Conservation (phyloP, 768 basidiomycete genomes). For the Clitopilus passeckerianus region DNA sequence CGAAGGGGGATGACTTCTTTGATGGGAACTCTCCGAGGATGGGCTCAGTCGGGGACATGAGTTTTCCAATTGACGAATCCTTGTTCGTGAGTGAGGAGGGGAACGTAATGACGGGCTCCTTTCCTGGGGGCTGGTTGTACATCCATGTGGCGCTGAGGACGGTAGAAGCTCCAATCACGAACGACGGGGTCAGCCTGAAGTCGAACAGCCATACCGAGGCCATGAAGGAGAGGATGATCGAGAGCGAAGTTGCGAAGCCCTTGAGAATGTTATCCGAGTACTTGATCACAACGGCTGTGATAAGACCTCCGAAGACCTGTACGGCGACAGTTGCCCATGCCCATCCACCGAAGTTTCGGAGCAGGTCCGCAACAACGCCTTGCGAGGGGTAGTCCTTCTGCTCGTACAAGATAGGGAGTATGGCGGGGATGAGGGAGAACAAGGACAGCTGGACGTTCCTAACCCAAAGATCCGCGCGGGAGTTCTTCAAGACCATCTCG, state of each 20-base stretch:
- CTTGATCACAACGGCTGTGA: constrained; percentile 96
- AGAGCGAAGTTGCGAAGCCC: constrained; percentile 94
- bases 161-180: constrained; percentile 79
- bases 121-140: constrained; percentile 75
- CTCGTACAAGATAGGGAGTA: constrained; percentile 70
- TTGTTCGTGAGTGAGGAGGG: constrained; percentile 18
- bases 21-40: constrained; percentile 57
- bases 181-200: constrained; percentile 82
- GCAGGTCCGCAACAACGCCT: constrained; percentile 53
- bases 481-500: constrained; percentile 87
- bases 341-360: constrained; percentile 89
- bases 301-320: constrained; percentile 89
- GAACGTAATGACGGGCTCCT: constrained; percentile 22
- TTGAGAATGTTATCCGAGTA: constrained; percentile 95
- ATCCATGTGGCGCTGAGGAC: constrained; percentile 90
- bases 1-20: constrained; percentile 41
- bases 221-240: constrained; percentile 93
- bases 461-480: constrained; percentile 82
- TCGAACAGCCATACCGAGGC: constrained; percentile 90
- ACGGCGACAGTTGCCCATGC: constrained; percentile 90
- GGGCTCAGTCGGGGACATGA: constrained; percentile 45
- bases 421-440: constrained; percentile 87
- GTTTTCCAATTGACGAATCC: constrained; percentile 21
- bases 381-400: constrained; percentile 34
- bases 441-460: constrained; percentile 87